Base-by-base conservation (phyloP, 2,329 filamentous ascomycete genomes). In the Fusarium azukiicola region DNA sequence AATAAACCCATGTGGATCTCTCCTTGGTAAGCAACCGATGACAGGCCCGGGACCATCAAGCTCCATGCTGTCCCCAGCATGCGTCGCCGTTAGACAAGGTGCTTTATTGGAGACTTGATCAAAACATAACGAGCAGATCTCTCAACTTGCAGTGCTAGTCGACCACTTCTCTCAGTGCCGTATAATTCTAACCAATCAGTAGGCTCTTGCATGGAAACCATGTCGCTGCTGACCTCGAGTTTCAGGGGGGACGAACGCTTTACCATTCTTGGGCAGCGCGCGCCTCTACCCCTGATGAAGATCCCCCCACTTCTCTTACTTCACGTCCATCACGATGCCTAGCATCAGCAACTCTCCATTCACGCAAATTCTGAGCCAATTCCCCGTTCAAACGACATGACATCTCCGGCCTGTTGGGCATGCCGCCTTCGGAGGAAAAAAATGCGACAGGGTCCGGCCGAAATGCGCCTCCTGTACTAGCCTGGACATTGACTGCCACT, bases 361-460 rank as follows among this genome's bases (percentile, higher is more conserved):
- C 16, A 38, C 21, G 54, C 21, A 32, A 36, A 38, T 14, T 46
- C 42, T 7, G 16, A 46, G 16, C 42, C 42, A 10, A 40, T 58
- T 58, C 54, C 27, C 27, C 27, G 27, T 32, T 32, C 27, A 32
- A 32, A 58, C 54, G 36, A 58, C 47, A 67, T 67, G 66, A 38
- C 66, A 17, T 40, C 66, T 5, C 66, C 46, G 14, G 66, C 66
- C 44, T 67, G 64, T 14, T 67, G 64, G 64, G 50, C 64, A 1
- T 67, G 66, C 11, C 66, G 66, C 14, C 66, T 67, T 36, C 66
- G 66, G 47, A 67, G 66, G 44, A 67, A 67, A 49, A 49, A 67
- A 42, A 52, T 67, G 66, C 47, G 66, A 67, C 66, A 46, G 64
- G 12, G 21, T 16, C 46, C 64, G 64, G 13, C 64, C 64, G 23